phyloP scores from a whole-genome alignment of 2,329 filamentous ascomycete species.

The Monilinia fructicola region DNA sequence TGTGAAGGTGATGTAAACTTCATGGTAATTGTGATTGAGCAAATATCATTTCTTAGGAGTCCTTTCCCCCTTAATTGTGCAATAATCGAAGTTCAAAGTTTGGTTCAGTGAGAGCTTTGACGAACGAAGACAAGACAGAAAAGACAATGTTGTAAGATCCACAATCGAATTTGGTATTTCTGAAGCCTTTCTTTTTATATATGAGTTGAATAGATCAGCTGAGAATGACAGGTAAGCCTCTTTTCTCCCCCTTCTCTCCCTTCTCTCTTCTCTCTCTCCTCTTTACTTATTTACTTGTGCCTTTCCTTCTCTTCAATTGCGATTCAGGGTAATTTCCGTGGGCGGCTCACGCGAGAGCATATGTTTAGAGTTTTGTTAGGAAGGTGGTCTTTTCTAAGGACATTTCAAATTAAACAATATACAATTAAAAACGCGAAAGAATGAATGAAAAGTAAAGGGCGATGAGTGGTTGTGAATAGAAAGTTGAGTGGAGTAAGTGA shows the following conservation, averaged over 20 bases:
- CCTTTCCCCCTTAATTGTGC: conserved; percentile 30
- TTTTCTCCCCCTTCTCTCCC: neutral
- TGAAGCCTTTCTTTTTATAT: conserved; percentile 15
- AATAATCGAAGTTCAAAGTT: conserved; percentile 19
- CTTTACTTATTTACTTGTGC: conserved; percentile 10
- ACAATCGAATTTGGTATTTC: conserved; percentile 14
- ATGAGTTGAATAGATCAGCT: conserved; percentile 20
- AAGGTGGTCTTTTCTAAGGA: neutral
- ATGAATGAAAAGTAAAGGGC: conserved; percentile 7
- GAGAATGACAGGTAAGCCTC: conserved; percentile 7
- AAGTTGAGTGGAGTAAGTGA: neutral
- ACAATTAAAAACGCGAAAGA: conserved; percentile 13
- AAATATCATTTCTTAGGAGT: conserved; percentile 39
- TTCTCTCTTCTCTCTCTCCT: neutral
- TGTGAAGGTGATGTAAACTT: conserved; percentile 42
- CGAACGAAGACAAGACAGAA: neutral
- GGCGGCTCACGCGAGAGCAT: neutral
- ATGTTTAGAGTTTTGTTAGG: neutral
- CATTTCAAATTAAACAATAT: conserved; percentile 20
- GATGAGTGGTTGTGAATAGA: conserved; percentile 19
- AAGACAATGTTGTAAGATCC: conserved; percentile 9
- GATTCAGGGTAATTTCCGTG: conserved; percentile 7
- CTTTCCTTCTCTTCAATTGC: neutral
- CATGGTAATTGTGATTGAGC: conserved; percentile 41
- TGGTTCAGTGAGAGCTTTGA: conserved; percentile 19